Evolutionary conservation across 495 filamentous ascomycete genomes (phyloP), one percentile per base, ranked within the genome.

Genomic region (Peziza echinospora): DNA sequence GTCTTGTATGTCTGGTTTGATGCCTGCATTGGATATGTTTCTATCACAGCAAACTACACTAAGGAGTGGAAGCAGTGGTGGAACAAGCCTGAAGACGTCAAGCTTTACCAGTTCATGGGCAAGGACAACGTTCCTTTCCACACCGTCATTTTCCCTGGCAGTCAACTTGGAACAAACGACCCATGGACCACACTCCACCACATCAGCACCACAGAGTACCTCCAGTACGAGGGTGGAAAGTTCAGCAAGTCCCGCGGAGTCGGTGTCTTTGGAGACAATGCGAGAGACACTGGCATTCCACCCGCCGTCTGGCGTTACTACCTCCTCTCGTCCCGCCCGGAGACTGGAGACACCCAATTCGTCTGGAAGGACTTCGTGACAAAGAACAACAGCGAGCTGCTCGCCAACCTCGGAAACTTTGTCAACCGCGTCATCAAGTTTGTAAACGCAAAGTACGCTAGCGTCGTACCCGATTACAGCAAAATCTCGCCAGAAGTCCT

Each of bases 1-100:
- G 85, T 92, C 49, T 70, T 96, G 50, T 97, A 97, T 53, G 84
- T 93, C 30, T 97, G 89, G 89, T 97, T 97, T 54, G 89, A 97
- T 62, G 89, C 89, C 28, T 93, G 84, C 62, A 92, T 93, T 50
- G 89, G 89, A 8, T 97, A 97, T 59, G 75, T 82, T 5, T 93
- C 84, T 0, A 97, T 97, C 52, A 96, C 89, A 5, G 84, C 82
- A 47, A 85, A 78, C 52, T 94, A 89, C 61, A 94, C 85, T 5
- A 69, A 81, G 22, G 67, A 92, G 44, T 97, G 89, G 89, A 77
- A 93, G 66, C 67, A 77, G 47, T 97, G 89, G 89, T 97, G 89
- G 89, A 77, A 92, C 61, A 82, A 84, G 5, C 49, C 55, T 24
- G 76, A 87, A 21, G 67, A 92, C 30, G 87, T 94, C 26, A 73